Evolutionary conservation across 163 green algal species (phyloP), one percentile per base, ranked within the genome.

Genomic region (Smithsoniella earleae): DNA sequence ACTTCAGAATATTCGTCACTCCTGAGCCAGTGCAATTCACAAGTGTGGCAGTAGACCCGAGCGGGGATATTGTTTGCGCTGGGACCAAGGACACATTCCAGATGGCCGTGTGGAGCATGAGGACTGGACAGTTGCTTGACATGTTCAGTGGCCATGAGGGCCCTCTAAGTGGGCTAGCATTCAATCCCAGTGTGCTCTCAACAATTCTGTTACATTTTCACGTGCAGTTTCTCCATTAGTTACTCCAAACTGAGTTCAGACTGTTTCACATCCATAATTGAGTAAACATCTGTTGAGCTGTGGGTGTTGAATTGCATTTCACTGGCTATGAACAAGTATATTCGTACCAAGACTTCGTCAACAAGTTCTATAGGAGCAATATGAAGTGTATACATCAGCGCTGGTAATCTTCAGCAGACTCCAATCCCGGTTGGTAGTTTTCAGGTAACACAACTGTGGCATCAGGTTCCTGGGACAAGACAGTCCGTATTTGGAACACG

Each of bases 1-100:
- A 95, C 87, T 99, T 99, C 85, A 84, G 94, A 73, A 97, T 90
- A 0, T 82, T 98, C 38, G 95, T 88, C 45, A 82, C 87, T 1
- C 90, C 92, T 6, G 73, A 74, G 16, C 82, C 90, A 8, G 83
- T 87, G 28, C 93, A 98, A 83, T 95, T 97, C 62, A 73, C 74
- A 40, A 91, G 64, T 43, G 66, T 97, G 55, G 86, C 91, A 0
- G 82, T 93, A 36, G 91, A 97, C 79, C 82, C 89, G 0, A 75
- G 73, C 2, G 91, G 91, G 3, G 90, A 96, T 77, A 80, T 90
- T 31, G 80, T 92, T 74, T 83, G 75, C 18, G 90, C 91, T 6
- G 89, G 89, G 36, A 86, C 76, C 3, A 66, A 82, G 38, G 91
- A 96, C 77, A 89, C 82, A 4, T 96, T 95, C 77, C 82, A 89